Conservation (phyloP, 345 rosid species). For the Euphorbia tirucalli region DNA sequence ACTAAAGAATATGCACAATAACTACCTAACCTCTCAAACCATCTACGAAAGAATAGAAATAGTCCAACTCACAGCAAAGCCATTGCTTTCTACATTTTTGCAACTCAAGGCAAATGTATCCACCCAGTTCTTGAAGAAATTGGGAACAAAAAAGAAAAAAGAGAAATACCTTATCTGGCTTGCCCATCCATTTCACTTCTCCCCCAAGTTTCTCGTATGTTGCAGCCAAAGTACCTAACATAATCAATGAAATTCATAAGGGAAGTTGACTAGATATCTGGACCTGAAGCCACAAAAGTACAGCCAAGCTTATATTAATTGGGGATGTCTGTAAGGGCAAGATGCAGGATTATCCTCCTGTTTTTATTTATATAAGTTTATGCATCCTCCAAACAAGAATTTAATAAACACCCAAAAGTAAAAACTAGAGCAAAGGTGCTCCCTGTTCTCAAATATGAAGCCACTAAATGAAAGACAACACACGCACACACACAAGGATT, state of each 20-base stretch:
- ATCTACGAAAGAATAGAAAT: too few relatives aligned
- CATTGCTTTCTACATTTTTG: too few relatives aligned
- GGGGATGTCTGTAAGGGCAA: not conserved
- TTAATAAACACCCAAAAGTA: not conserved
- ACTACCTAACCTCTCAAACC: too few relatives aligned
- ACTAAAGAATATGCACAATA: too few relatives aligned
- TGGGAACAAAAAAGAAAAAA: not conserved
- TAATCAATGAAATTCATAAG: not conserved
- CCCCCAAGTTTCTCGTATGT: constrained; percentile 88
- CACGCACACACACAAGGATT: too few relatives aligned
- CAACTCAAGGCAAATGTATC: too few relatives aligned
- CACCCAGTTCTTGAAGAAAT: too few relatives aligned
- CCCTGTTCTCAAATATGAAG: not conserved
- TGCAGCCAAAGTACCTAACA: constrained; percentile 70
- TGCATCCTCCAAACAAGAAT: too few relatives aligned
- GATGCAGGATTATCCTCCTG: not conserved
- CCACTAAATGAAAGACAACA: not conserved
- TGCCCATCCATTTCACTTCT: constrained; percentile 97
- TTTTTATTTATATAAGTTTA: not conserved
- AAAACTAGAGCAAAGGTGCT: not conserved
- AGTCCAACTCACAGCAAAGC: too few relatives aligned
- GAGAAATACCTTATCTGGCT: constrained; percentile 73
- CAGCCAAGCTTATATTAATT: not conserved
- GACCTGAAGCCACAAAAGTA: not conserved
- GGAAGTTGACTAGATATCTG: not conserved